These are phyloP conservation scores for Moricandia arvensis DNA, from an alignment of 345 rosid species.

Conservation along the genomic window DNA sequence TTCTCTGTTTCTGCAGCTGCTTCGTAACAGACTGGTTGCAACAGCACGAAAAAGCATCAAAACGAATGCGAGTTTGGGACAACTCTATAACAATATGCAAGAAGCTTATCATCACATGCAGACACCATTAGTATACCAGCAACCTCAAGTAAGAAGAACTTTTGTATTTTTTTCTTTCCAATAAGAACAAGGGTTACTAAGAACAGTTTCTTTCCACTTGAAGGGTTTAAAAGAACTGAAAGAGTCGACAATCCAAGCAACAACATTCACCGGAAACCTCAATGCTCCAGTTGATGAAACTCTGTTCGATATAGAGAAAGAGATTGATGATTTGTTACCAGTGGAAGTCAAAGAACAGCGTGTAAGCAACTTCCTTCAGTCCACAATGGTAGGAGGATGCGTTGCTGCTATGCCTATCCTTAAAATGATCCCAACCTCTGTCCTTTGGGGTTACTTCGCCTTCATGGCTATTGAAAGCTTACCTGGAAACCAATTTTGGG, in stretches of 20 bases:
- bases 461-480: constrained; percentile 96
- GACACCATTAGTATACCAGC: constrained; percentile 77
- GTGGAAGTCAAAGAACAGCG: constrained; percentile 95
- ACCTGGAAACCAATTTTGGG: constrained; percentile 98
- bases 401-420: constrained; percentile 93
- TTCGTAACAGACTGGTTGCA: constrained; percentile 74
- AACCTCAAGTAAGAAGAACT: constrained; percentile 44
- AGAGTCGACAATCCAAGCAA: constrained; percentile 77
- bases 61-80: constrained; percentile 75
- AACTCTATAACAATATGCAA: constrained; percentile 78
- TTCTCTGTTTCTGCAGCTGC: constrained; percentile 49
- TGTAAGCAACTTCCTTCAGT: constrained; percentile 85
- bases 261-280: constrained; percentile 72
- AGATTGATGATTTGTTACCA: constrained; percentile 80
- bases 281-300: constrained; percentile 83
- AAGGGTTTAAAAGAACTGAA: constrained; percentile 87
- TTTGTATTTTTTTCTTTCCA: background rate
- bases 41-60: constrained; percentile 64
- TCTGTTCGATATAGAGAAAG: constrained; percentile 84
- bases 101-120: constrained; percentile 82
- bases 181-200: background rate
- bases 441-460: constrained; percentile 98
- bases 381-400: constrained; percentile 81
- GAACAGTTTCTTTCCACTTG: background rate
- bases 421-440: constrained; percentile 92